Conservation (phyloP, 441 rosid genomes). For the Biscutella laevigata region DNA sequence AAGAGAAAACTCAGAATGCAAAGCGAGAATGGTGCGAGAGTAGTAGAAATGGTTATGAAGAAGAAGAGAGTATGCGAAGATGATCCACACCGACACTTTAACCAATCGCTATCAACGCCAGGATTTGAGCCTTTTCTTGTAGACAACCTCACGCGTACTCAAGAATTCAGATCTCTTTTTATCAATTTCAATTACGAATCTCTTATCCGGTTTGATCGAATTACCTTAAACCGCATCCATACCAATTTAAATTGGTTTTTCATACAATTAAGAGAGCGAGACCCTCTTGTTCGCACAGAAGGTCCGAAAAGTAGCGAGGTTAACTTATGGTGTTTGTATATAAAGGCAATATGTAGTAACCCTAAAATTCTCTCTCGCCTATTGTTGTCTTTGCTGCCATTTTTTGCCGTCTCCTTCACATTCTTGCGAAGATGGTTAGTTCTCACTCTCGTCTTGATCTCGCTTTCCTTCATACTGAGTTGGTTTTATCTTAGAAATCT, state of each 20-base stretch:
- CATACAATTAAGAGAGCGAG: too few relatives aligned
- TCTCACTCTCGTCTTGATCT: background rate
- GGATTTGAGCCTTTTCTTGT: conserved; percentile 5
- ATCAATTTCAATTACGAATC: background rate
- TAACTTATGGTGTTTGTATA: background rate
- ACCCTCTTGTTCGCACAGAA: too few relatives aligned
- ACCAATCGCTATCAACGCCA: conserved; percentile 25
- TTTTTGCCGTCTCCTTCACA: conserved; percentile 18
- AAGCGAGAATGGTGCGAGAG: background rate
- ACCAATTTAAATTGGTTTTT: too few relatives aligned
- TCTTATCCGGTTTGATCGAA: conserved; percentile 6
- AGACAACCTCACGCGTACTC: conserved; percentile 16
- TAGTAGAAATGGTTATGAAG: background rate
- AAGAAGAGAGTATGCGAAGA: conserved; percentile 13
- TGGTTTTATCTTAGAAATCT: background rate
- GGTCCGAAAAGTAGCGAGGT: background rate
- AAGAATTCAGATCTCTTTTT: conserved; percentile 1
- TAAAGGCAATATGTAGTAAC: conserved; percentile 5
- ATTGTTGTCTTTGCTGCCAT: background rate
- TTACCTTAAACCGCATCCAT: background rate
- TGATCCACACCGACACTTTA: conserved; percentile 18
- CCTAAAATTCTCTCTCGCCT: conserved; percentile 11
- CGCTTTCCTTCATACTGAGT: background rate
- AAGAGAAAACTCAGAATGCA: background rate
- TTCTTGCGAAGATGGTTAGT: conserved; percentile 24